Conservation (phyloP, 140 eudicot genomes). For the Flaveria floridana region DNA sequence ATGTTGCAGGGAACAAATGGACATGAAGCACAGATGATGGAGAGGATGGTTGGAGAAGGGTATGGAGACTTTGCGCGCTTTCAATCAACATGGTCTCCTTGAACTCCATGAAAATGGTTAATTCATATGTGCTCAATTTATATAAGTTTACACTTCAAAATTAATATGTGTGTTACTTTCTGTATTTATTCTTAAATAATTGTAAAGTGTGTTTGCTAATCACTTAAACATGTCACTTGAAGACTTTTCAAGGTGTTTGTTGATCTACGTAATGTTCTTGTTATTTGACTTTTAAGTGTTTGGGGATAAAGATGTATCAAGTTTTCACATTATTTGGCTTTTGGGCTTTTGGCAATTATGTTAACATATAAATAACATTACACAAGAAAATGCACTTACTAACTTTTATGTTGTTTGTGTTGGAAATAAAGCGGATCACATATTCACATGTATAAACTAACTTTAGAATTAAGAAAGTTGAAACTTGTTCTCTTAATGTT, state of each 20-base stretch:
- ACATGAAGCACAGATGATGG: slow-evolving; percentile 59
- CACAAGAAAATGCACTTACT: neutral
- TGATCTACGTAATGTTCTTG: neutral
- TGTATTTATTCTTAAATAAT: neutral
- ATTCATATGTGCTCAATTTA: neutral
- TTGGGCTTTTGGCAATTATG: neutral
- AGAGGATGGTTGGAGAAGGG: slow-evolving; percentile 66
- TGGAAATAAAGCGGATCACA: too few relatives aligned
- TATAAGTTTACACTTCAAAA: slow-evolving; percentile 16
- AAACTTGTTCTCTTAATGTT: neutral
- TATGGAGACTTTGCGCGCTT: slow-evolving; percentile 63
- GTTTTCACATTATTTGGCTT: neutral
- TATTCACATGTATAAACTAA: too few relatives aligned
- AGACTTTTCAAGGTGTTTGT: slow-evolving; percentile 1
- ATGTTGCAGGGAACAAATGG: slow-evolving; percentile 62
- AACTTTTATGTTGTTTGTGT: neutral
- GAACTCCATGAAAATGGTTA: neutral
- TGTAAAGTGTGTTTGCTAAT: neutral
- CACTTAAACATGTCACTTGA: neutral
- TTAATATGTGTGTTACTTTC: neutral
- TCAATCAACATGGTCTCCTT: slow-evolving; percentile 70
- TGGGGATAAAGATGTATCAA: neutral
- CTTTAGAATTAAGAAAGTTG: neutral
- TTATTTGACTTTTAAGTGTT: neutral
- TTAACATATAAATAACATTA: neutral